These are phyloP conservation scores for Poa annua DNA, from an alignment of 176 grass and related monocot genomes.

Conservation along the genomic window DNA sequence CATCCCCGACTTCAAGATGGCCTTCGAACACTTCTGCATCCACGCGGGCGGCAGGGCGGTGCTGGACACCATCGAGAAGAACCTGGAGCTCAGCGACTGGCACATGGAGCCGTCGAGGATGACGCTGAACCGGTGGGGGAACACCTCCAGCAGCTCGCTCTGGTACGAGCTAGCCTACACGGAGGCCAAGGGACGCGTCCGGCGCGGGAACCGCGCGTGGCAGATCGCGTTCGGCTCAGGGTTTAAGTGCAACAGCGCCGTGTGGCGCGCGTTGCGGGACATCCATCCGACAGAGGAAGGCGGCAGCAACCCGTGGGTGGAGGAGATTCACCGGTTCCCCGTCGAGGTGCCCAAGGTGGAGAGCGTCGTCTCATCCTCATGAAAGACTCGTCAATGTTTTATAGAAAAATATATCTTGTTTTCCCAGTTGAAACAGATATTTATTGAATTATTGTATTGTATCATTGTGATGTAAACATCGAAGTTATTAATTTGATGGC, in stretches of 20 bases:
- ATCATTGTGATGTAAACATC: constrained; percentile 21
- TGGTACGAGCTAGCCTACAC: constrained; percentile 69
- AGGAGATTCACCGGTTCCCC: constrained; percentile 66
- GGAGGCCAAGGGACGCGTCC: constrained; percentile 59
- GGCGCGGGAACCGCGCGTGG: constrained; percentile 36
- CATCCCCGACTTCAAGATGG: constrained; percentile 94
- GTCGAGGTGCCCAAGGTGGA: constrained; percentile 83
- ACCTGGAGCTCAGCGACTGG: constrained; percentile 43
- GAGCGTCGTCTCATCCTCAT: constrained; percentile 21
- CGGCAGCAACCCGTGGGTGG: constrained; percentile 58
- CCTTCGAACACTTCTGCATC: constrained; percentile 98
- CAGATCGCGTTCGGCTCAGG: constrained; percentile 66
- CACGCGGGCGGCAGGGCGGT: constrained; percentile 83
- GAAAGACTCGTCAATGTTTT: neutral
- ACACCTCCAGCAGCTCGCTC: constrained; percentile 60
- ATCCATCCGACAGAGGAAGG: constrained; percentile 56
- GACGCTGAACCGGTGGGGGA: constrained; percentile 67
- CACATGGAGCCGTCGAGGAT: constrained; percentile 65
- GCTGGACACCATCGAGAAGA: constrained; percentile 85
- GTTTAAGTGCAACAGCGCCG: constrained; percentile 90
- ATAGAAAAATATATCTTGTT: neutral
- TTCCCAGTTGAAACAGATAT: neutral
- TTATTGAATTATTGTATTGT: neutral
- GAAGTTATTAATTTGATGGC: neutral
- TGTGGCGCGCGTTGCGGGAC: constrained; percentile 65